Evolutionary conservation across 345 rosid species (phyloP).

Genomic region (Gossypium thurberi): DNA sequence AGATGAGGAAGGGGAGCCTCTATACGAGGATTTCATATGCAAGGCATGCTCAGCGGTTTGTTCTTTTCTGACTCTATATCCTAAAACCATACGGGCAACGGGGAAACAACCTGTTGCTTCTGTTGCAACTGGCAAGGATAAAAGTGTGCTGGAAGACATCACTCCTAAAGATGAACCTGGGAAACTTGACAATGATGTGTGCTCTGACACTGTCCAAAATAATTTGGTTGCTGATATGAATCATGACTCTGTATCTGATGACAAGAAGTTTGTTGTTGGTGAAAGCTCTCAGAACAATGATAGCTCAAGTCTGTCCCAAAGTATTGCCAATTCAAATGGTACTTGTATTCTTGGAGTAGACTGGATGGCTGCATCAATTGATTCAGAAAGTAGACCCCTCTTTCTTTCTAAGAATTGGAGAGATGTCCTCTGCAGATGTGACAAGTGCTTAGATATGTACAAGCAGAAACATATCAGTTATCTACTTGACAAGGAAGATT

Average conservation of each 20-base stretch:
- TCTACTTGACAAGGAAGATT: constrained; percentile 73
- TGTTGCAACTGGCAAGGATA: constrained; percentile 38
- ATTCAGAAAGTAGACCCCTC: constrained; percentile 45
- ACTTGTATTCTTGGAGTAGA: constrained; percentile 42
- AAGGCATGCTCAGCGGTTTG: constrained; percentile 57
- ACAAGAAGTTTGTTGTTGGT: constrained; percentile 22
- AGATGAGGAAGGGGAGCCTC: constrained; percentile 84
- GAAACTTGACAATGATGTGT: constrained; percentile 32
- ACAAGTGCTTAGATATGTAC: constrained; percentile 60
- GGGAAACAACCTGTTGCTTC: constrained; percentile 23
- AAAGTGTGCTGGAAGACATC: constrained; percentile 37
- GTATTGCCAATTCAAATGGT: constrained; percentile 14
- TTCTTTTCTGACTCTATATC: constrained; percentile 62
- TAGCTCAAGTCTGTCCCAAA: constrained; percentile 17
- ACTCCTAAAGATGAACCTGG: constrained; percentile 28
- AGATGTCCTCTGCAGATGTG: constrained; percentile 69
- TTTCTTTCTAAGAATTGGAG: constrained; percentile 91
- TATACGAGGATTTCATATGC: constrained; percentile 87
- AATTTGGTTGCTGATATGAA: constrained; percentile 11
- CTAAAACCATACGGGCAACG: constrained; percentile 52
- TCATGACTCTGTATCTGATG: constrained; percentile 19
- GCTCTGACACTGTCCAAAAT: constrained; percentile 18
- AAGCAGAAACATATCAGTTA: constrained; percentile 50
- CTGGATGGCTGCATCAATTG: constrained; percentile 15
- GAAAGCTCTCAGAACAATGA: constrained; percentile 43